phyloP scores from a whole-genome alignment of 306 rosid species.

The Calophaca sinica region DNA sequence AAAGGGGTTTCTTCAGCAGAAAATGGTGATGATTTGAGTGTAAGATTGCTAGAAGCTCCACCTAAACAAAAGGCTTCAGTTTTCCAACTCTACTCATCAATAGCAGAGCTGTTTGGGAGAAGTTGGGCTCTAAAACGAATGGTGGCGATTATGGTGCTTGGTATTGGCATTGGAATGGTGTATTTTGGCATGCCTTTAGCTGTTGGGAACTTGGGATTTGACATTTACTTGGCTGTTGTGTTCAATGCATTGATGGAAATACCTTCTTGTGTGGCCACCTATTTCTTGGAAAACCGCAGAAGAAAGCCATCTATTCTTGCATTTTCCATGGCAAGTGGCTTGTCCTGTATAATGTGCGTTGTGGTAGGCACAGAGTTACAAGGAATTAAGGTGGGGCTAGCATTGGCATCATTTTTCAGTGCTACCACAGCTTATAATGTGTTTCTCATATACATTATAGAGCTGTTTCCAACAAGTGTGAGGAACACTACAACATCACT shows the following conservation, averaged over 20 bases:
- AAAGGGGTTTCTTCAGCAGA: not conserved
- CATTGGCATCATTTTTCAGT: slow-evolving; percentile 53
- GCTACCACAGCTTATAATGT: slow-evolving; percentile 44
- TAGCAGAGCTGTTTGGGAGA: slow-evolving; percentile 34
- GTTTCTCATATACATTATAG: slow-evolving; percentile 49
- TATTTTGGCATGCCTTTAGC: slow-evolving; percentile 59
- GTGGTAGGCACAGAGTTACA: not conserved
- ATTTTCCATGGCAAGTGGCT: slow-evolving; percentile 33
- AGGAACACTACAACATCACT: slow-evolving; percentile 57
- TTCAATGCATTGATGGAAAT: slow-evolving; percentile 53
- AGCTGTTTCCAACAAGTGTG: slow-evolving; percentile 60
- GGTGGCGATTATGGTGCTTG: slow-evolving; percentile 38
- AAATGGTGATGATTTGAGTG: not conserved
- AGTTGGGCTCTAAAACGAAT: slow-evolving; percentile 43
- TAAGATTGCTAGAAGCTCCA: not conserved
- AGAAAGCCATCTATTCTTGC: slow-evolving; percentile 42
- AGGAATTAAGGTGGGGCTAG: slow-evolving; percentile 33
- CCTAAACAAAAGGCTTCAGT: slow-evolving; percentile 19
- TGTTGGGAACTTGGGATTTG: slow-evolving; percentile 55
- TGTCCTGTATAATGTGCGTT: slow-evolving; percentile 42
- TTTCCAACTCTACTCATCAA: slow-evolving; percentile 35
- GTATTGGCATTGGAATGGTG: slow-evolving; percentile 55
- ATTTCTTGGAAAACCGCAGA: slow-evolving; percentile 17
- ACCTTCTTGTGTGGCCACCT: slow-evolving; percentile 46
- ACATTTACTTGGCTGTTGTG: slow-evolving; percentile 50